Evolutionary conservation across 345 rosid species (phyloP), one percentile per base, ranked within the genome.

Genomic region (Sonneratia alba): DNA sequence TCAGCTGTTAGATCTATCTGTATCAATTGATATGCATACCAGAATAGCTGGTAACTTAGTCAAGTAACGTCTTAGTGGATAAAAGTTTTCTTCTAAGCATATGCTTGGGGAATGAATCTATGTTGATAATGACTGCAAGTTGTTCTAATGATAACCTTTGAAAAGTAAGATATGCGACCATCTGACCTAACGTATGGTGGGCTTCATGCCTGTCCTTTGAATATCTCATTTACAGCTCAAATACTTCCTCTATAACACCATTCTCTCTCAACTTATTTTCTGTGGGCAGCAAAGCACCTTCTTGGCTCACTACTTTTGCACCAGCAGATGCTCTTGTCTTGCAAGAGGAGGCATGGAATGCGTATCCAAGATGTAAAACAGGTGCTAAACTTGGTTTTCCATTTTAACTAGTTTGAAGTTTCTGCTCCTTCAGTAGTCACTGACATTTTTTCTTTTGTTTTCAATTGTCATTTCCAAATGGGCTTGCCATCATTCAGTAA

Each of bases 331-430:
- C 91, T 75, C 93, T 89, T 24, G 49, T 87, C 72, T 78, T 89
- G 86, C 81, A 85, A 67, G 93, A 89, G 80, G 91, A 85, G 75
- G 87, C 93, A 10, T 87, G 93, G 93, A 87, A 89, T 78, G 85
- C 93, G 36, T 89, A 84, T 67, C 93, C 93, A 34, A 85, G 88
- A 78, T 89, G 91, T 78, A 89, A 87, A 84, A 87, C 93, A 78
- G 90, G 93, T 88, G 38, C 32, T 0, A 18, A 62, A 2, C 66
- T 61, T 73, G 72, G 72, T 51, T 12, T 36, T 59, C 55, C 71
- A 36, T 56, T 73, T 48, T 38, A 21, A 9, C 8, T 34, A 9
- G 6, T 38, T 24, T 15, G 16, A 2, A 34, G 7, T 55, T 18
- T 48, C 69, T 57, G 34, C 32, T 77, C 69, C 43, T 62, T 13